Base-by-base conservation (phyloP, 768 basidiomycete species). In the Collybia mongolica region DNA sequence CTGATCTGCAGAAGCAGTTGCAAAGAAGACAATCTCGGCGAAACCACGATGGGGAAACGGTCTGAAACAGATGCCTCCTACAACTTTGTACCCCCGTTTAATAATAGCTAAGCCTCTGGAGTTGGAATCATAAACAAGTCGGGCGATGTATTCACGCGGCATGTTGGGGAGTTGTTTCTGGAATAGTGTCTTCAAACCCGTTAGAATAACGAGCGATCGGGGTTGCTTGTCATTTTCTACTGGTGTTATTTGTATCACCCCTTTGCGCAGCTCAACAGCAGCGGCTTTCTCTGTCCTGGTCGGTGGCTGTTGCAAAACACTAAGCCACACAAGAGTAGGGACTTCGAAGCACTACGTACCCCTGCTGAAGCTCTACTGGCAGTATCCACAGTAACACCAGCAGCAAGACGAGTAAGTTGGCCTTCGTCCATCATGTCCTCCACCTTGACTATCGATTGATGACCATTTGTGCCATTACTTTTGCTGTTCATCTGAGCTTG, bases 21-120 rank as follows among this genome's bases (percentile, higher is more conserved):
- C 97, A 63, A 98, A 98, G 71, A 99, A 99, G 6, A 97, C 95
- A 60, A 99, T 98, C 68, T 99, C 97, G 24, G 95, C 93, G 60
- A 99, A 99, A 15, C 88, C 86, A 54, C 95, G 82, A 61, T 93
- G 93, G 29, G 92, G 88, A 63, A 99, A 98, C 1, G 96, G 96
- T 28, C 97, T 82, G 70, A 90, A 99, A 63, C 93, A 96, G 56
- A 99, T 98, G 4, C 97, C 97, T 19, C 95, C 96, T 2, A 98
- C 96, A 38, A 98, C 96, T 62, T 95, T 95, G 67, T 84, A 87
- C 0, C 97, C 97, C 20, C 87, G 80, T 69, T 98, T 98, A 63
- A 97, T 86, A 62, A 99, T 97, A 2, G 94, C 97, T 46, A 99
- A 79, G 28, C 83, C 82, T 62, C 88, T 88, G n/a, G 96, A 97